These are phyloP conservation scores for Mycena galopus DNA, from an alignment of 768 basidiomycete species.

Conservation along the genomic window DNA sequence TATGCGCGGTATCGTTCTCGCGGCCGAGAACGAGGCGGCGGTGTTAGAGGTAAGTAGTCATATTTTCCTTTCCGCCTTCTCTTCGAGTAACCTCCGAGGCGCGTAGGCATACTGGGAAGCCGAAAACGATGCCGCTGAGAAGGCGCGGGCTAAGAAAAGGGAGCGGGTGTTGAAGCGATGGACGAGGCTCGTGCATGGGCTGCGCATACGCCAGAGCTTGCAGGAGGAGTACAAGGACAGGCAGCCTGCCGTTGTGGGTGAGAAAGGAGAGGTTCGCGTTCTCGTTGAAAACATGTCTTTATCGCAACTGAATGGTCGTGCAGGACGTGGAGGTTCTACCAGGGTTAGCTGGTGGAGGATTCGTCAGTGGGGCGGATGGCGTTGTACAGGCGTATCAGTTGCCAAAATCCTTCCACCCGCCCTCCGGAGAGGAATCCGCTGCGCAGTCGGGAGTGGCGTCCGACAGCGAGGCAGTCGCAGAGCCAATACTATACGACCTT, in stretches of 20 bases:
- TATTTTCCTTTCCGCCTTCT: constrained; percentile 23
- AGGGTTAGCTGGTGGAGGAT: constrained; percentile 58
- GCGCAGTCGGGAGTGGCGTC: constrained; percentile 33
- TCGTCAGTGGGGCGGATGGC: constrained; percentile 76
- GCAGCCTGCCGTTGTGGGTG: constrained; percentile 36
- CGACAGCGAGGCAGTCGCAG: constrained; percentile 39
- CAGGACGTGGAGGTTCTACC: constrained; percentile 32
- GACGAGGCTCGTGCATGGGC: constrained; percentile 88
- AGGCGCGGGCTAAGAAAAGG: constrained; percentile 78
- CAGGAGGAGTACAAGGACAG: constrained; percentile 78
- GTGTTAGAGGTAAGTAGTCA: constrained; percentile 82
- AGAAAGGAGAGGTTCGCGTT: constrained; percentile 33
- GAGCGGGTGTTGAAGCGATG: constrained; percentile 90
- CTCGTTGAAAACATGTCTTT: background rate
- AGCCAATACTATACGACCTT: constrained; percentile 52
- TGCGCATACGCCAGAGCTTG: constrained; percentile 87
- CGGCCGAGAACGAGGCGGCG: constrained; percentile 79
- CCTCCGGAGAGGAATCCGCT: constrained; percentile 27
- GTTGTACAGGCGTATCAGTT: constrained; percentile 81
- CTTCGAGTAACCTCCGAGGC: constrained; percentile 4
- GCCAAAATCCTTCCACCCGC: constrained; percentile 59
- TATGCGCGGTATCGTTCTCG: constrained; percentile 88
- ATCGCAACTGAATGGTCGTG: background rate
- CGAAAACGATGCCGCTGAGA: constrained; percentile 82
- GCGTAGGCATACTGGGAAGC: constrained; percentile 87